A percentile compares a stretch with the other conserved stretches of the same genome.
Conservation (phyloP, 345 rosid species). For the Salix dunnii region DNA sequence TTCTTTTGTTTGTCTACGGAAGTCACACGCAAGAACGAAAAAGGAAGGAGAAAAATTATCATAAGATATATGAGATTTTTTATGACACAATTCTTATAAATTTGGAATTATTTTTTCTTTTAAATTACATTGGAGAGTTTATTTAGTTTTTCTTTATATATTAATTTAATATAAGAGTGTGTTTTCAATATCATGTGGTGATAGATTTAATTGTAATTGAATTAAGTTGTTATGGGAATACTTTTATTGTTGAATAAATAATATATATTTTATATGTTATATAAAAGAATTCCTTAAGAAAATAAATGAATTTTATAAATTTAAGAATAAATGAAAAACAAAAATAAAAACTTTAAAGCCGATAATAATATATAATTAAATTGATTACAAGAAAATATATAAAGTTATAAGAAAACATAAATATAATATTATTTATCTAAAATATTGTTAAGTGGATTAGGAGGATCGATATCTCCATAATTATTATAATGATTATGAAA, state of each 20-base stretch:
- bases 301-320: not conserved
- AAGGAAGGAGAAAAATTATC: not conserved
- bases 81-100: not conserved
- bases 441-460: not conserved
- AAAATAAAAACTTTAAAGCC: not conserved
- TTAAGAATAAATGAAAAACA: not conserved
- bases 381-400: not conserved
- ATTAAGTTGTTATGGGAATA: too few relatives aligned
- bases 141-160: too few relatives aligned
- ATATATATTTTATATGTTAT: too few relatives aligned
- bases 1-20: slow-evolving; percentile 20
- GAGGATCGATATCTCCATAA: not conserved
- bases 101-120: not conserved
- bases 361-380: too few relatives aligned
- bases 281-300: not conserved
- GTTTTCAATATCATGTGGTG: too few relatives aligned
- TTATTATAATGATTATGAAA: not conserved
- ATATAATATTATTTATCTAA: not conserved
- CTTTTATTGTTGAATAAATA: too few relatives aligned
- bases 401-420: too few relatives aligned
- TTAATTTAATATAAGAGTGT: too few relatives aligned
- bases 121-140: too few relatives aligned
- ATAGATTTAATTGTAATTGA: too few relatives aligned
- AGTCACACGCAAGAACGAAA: slow-evolving; percentile 27
- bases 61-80: not conserved